A percentile compares a stretch with the other conserved stretches of the same genome.
These are phyloP conservation scores for Arthrobotrys sphaeroides DNA, from an alignment of 2,329 filamentous ascomycete genomes.

Conservation along the genomic window DNA sequence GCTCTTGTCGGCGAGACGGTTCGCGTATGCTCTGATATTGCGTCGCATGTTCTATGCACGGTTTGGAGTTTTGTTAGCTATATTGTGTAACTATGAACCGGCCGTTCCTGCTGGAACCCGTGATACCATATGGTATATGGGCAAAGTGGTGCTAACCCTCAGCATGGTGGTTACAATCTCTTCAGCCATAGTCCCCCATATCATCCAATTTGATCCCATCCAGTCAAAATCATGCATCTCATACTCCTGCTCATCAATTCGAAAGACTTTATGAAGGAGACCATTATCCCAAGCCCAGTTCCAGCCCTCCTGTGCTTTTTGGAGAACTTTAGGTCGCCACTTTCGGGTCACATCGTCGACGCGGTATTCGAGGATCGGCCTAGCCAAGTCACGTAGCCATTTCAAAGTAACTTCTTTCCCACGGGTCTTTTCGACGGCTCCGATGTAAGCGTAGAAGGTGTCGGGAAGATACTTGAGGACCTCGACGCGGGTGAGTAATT, in stretches of 20 bases:
- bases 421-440: conserved; percentile 12
- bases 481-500: not conserved
- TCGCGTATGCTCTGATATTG: not conserved
- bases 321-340: not conserved
- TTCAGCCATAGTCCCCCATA: not conserved
- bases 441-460: conserved; percentile 27
- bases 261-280: not conserved
- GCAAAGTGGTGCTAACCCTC: not conserved
- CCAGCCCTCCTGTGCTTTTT: not conserved
- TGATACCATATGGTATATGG: not conserved
- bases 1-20: not conserved
- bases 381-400: conserved; percentile 20
- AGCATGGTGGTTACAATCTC: not conserved
- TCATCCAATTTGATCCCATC: not conserved
- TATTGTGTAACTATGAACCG: not conserved
- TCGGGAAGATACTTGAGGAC: conserved; percentile 2
- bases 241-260: not conserved
- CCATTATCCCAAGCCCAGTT: not conserved
- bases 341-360: not conserved
- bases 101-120: not conserved
- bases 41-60: conserved; percentile 31
- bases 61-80: not conserved
- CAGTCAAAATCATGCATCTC: conserved; percentile 4
- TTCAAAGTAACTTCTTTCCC: not conserved
- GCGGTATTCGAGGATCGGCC: conserved; percentile 22